Base-by-base conservation (phyloP, 257 asterid species). In the Eustoma russellianum region DNA sequence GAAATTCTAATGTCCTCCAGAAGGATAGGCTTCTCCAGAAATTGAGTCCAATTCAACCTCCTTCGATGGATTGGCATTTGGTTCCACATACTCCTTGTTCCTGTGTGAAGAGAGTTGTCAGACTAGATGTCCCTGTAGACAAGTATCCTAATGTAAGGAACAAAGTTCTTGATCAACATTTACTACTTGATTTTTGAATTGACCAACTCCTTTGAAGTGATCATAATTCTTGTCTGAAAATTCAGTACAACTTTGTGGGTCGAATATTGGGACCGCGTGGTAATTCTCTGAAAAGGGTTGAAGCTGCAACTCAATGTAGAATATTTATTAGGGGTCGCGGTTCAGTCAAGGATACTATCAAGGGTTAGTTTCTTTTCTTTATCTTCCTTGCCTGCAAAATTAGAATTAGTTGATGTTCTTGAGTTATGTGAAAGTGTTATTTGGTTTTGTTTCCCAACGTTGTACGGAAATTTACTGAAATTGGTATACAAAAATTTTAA, bases 251-350 rank as follows among this genome's bases (percentile, higher is more conserved):
- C 67, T 85, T 85, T 72, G 95, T 85, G 10, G 95, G 95, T 53
- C 80, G 93, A 64, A 82, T 85, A 68, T 66, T 85, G 43, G 89
- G 95, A 47, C 89, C 89, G 1, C 93, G 95, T 48, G 95, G 93
- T 33, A 85, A 85, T 71, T 85, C 93, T 62, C 74, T 85, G 71
- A 85, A 85, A 71, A 79, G 89, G 56, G 81, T 82, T 52, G 95
- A 82, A 68, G 85, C 86, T 49, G 45, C 76, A 73, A 85, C 95
- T n/a, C 84, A 83, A 52, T 85, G 95, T 73, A 78, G 92, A 59
- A 77, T 85, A 50, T 85, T 69, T 70, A 85, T 85, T 19, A 70
- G 95, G 62, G 92, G 95, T 50, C 79, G 62, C 44, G 95, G 95
- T 59, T 85, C 95, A 8, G 88, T 85, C 56, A 85, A 85, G 79